Percentiles rank a stretch among this genome's conserved stretches.
phyloP scores from a whole-genome alignment of 352 stramenopile species.

The Phytopythium vexans region DNA sequence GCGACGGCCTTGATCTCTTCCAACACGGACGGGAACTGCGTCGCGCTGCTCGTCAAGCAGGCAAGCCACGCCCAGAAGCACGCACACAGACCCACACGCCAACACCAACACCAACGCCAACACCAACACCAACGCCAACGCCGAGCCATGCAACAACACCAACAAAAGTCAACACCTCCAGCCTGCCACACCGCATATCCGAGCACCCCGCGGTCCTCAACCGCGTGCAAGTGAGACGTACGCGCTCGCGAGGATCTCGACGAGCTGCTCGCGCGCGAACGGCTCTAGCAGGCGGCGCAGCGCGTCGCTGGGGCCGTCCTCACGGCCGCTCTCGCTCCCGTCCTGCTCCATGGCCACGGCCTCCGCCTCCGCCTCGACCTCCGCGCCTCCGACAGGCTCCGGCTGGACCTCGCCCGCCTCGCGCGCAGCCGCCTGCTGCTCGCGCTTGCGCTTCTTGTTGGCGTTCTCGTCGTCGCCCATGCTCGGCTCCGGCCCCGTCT shows the following conservation, averaged over 20 bases:
- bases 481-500: not conserved
- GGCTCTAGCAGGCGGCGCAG: conserved; percentile 45
- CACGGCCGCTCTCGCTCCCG: conserved; percentile 5
- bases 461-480: conserved; percentile 25
- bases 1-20: conserved; percentile 55
- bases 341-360: not conserved
- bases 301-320: not conserved
- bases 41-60: conserved; percentile 30
- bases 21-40: conserved; percentile 55
- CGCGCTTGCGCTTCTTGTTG: conserved; percentile 40
- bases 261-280: conserved; percentile 57
- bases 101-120: not conserved
- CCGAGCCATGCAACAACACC: conserved; percentile 1
- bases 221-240: conserved; percentile 30
- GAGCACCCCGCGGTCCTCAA: not conserved
- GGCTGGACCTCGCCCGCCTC: conserved; percentile 2
- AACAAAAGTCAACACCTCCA: conserved; percentile 1
- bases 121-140: not conserved
- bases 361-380: not conserved
- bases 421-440: conserved; percentile 10
- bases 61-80: not conserved
- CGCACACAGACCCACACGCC: conserved; percentile 1
- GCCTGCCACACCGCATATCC: no score
- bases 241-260: conserved; percentile 65
- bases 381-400: not conserved